Conservation (phyloP, 192 early-diverging fungal genomes). For the Dissophora ornata region DNA sequence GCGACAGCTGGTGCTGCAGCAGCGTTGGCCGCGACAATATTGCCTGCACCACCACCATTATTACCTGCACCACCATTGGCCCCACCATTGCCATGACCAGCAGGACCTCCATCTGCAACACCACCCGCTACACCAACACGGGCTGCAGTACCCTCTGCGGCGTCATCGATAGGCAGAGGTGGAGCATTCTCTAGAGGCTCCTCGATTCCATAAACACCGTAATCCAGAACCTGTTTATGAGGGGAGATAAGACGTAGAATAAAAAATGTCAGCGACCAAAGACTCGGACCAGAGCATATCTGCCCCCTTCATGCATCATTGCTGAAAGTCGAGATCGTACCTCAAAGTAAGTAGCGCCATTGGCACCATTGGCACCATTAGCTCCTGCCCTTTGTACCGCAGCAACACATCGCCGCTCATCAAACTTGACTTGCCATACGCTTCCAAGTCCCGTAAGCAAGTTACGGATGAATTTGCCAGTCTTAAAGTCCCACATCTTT, state of each 20-base stretch:
- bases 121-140: not conserved
- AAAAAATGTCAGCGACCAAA: conserved; percentile 5
- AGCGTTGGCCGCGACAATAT: not conserved
- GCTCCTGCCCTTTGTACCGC: conserved; percentile 69
- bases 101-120: not conserved
- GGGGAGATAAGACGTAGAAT: not conserved
- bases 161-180: conserved; percentile 20
- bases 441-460: conserved; percentile 82
- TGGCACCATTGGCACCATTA: conserved; percentile 45
- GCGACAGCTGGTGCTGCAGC: not conserved
- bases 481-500: conserved; percentile 96
- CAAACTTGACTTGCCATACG: conserved; percentile 97
- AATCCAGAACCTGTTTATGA: conserved; percentile 67
- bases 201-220: conserved; percentile 71
- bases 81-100: not conserved
- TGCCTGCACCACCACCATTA: no score
- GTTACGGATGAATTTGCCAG: conserved; percentile 86
- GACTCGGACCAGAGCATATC: no score
- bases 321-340: conserved; percentile 53
- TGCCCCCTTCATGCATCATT: no score
- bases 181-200: conserved; percentile 54
- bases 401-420: conserved; percentile 84
- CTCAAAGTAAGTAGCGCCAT: conserved; percentile 79
- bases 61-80: not conserved
- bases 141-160: not conserved